A percentile compares a stretch with the other conserved stretches of the same genome.
These are phyloP conservation scores for Isabelozyma heimii DNA, from an alignment of 805 yeast genomes.

Conservation along the genomic window DNA sequence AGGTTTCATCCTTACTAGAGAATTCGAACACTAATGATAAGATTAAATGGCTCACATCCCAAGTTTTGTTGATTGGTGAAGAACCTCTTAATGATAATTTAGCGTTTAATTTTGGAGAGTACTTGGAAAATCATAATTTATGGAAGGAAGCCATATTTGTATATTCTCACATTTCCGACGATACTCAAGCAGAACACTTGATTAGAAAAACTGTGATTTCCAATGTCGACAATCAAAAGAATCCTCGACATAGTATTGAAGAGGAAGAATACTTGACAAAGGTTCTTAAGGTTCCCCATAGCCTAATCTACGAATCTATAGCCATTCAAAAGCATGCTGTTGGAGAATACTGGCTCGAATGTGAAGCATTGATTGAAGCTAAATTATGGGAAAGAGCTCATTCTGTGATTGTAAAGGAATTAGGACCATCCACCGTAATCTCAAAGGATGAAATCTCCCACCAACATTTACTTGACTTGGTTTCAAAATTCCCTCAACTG, in stretches of 20 bases:
- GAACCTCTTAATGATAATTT: conserved; percentile 22
- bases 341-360: conserved; percentile 58
- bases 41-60: conserved; percentile 52
- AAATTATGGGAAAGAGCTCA: conserved; percentile 64
- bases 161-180: conserved; percentile 53
- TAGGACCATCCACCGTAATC: conserved; percentile 74
- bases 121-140: conserved; percentile 43
- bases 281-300: conserved; percentile 46
- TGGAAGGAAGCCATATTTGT: conserved; percentile 64
- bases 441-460: conserved; percentile 38
- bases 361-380: conserved; percentile 61
- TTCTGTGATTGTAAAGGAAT: conserved; percentile 45
- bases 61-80: conserved; percentile 30
- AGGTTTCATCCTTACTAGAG: conserved; percentile 6
- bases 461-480: conserved; percentile 35
- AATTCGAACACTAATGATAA: conserved; percentile 28
- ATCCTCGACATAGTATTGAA: conserved; percentile 12
- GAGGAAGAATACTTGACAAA: conserved; percentile 36
- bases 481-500: conserved; percentile 41
- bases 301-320: conserved; percentile 51
- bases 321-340: conserved; percentile 53
- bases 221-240: conserved; percentile 28
- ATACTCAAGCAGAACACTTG: conserved; percentile 38
- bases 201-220: conserved; percentile 37
- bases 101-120: conserved; percentile 44